Conservation (phyloP, 164 flowering plant species). For the Brasenia schreberi region DNA sequence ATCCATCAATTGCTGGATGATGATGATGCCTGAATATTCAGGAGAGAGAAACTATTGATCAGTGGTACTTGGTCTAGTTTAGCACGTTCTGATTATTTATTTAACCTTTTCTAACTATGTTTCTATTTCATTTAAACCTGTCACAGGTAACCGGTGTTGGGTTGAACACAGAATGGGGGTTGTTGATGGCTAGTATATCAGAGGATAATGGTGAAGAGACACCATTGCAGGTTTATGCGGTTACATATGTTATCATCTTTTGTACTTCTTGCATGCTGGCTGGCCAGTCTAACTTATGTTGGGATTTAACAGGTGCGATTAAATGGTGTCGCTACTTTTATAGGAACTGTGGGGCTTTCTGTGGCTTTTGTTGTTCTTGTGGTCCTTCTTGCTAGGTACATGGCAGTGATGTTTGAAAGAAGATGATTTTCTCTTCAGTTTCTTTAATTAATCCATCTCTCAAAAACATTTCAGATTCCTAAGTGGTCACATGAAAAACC, state of each 20-base stretch:
- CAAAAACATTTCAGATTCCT: conserved; percentile 38
- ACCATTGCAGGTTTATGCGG: conserved; percentile 71
- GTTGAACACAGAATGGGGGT: conserved; percentile 94
- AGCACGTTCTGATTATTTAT: too few relatives aligned
- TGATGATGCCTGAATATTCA: too few relatives aligned
- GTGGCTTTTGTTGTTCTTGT: conserved; percentile 66
- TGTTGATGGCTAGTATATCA: conserved; percentile 93
- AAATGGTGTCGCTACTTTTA: conserved; percentile 92
- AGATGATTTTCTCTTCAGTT: too few relatives aligned
- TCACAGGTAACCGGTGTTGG: conserved; percentile 88
- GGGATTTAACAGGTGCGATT: conserved; percentile 57
- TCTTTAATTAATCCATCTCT: neutral
- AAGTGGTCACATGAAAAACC: conserved; percentile 54
- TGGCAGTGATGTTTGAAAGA: too few relatives aligned
- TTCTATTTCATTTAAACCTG: neutral
- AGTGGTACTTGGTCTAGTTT: too few relatives aligned
- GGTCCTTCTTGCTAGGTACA: conserved; percentile 53
- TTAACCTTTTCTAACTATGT: too few relatives aligned
- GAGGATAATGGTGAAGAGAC: conserved; percentile 98
- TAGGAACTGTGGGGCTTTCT: conserved; percentile 75
- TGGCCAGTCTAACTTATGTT: neutral
- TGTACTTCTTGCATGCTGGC: neutral
- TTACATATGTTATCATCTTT: neutral
- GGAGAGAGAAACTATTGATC: too few relatives aligned
- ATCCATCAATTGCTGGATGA: too few relatives aligned